Conservation (phyloP, 805 yeast genomes). For the Candida piceae region DNA sequence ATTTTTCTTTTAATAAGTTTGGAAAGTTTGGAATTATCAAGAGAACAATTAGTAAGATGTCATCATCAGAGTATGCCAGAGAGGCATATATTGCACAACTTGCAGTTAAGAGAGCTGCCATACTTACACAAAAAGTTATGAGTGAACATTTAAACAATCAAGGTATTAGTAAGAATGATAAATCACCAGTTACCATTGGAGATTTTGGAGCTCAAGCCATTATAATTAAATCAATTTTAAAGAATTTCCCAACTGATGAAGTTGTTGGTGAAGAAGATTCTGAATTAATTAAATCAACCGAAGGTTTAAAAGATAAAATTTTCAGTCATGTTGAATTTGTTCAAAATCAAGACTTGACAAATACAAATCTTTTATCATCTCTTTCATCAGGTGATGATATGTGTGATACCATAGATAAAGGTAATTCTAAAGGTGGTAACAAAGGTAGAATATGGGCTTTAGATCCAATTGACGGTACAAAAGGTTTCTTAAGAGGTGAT, state of each 20-base stretch:
- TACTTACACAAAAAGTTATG: slow-evolving; percentile 61
- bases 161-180: slow-evolving; percentile 74
- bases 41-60: not conserved
- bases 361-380: not conserved
- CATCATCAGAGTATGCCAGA: slow-evolving; percentile 37
- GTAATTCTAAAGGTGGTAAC: slow-evolving; percentile 73
- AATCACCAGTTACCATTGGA: slow-evolving; percentile 94
- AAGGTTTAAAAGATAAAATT: slow-evolving; percentile 49
- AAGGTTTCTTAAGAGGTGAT: slow-evolving; percentile 91
- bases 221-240: slow-evolving; percentile 73
- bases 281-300: slow-evolving; percentile 50
- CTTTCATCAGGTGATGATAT: slow-evolving; percentile 45
- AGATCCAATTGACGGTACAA: slow-evolving; percentile 98
- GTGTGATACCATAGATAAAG: slow-evolving; percentile 66
- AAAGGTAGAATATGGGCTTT: slow-evolving; percentile 91
- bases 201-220: slow-evolving; percentile 96
- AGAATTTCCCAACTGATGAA: slow-evolving; percentile 77
- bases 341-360: slow-evolving; percentile 36
- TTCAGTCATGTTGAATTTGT: slow-evolving; percentile 52
- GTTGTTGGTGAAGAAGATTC: slow-evolving; percentile 96
- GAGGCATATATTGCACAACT: slow-evolving; percentile 79
- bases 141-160: slow-evolving; percentile 45
- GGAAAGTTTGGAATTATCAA: no score
- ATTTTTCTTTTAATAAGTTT: no score
- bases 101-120: slow-evolving; percentile 86